Evolutionary conservation across 176 grass and related monocot genomes (phyloP).

Genomic region (Secale cereale): DNA sequence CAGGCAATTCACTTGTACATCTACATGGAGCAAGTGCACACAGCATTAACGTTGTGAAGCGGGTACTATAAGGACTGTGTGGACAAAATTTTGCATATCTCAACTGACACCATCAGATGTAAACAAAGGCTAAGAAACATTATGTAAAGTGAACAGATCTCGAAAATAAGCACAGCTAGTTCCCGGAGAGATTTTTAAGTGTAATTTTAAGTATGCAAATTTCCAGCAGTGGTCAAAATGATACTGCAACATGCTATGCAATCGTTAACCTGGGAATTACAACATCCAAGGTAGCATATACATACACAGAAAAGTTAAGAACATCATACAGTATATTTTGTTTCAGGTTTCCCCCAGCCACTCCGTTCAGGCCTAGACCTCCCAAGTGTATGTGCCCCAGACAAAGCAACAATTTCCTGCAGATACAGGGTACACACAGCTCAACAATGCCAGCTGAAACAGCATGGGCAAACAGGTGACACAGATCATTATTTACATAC

Average conservation of each 20-base stretch:
- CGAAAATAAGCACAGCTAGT: conserved; percentile 8
- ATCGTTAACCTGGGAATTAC: background rate
- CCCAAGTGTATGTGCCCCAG: conserved; percentile 98
- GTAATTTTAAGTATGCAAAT: background rate
- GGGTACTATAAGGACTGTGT: background rate
- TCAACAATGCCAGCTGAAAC: conserved; percentile 16
- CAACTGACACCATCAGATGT: background rate
- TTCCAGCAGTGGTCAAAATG: background rate
- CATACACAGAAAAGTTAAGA: conserved; percentile 22
- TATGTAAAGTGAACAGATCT: background rate
- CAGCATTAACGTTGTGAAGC: background rate
- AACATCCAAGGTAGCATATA: background rate
- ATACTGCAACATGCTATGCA: background rate
- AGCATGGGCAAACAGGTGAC: background rate
- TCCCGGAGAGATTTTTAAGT: background rate
- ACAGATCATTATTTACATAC: conserved; percentile 29
- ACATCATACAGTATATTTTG: conserved; percentile 86
- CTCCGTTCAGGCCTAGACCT: conserved; percentile 87
- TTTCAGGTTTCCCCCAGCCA: conserved; percentile 98
- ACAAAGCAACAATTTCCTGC: conserved; percentile 93
- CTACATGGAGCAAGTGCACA: conserved; percentile 11
- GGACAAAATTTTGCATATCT: background rate
- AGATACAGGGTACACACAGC: conserved; percentile 26
- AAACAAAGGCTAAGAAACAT: background rate
- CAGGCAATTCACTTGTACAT: background rate